A percentile compares a stretch with the other conserved stretches of the same genome.
phyloP scores from a whole-genome alignment of 805 yeast genomes.

The Pichia phayaonensis region DNA sequence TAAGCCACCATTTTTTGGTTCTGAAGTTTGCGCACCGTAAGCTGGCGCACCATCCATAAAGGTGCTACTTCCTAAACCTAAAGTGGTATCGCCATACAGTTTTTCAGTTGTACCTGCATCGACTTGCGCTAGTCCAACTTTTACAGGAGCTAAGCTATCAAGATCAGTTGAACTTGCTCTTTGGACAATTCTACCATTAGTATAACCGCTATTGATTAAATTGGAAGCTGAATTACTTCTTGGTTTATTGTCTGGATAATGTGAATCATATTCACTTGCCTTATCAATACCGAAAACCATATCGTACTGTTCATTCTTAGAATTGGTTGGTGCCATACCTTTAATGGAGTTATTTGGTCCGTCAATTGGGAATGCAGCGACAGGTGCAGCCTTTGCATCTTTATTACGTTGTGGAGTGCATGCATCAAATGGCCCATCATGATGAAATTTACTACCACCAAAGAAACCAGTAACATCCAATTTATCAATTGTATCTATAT shows the following conservation, averaged over 20 bases:
- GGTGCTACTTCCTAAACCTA: conserved; percentile 88
- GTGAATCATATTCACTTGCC: conserved; percentile 40
- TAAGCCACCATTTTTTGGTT: conserved; percentile 45
- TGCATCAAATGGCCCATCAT: conserved; percentile 98
- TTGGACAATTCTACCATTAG: conserved; percentile 26
- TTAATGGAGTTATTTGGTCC: conserved; percentile 86
- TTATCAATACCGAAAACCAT: conserved; percentile 65
- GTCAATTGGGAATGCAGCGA: conserved; percentile 88
- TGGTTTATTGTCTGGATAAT: conserved; percentile 21
- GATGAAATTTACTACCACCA: conserved; percentile 92
- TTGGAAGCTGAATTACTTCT: conserved; percentile 1
- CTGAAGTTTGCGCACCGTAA: conserved; percentile 15
- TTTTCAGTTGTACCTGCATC: conserved; percentile 52
- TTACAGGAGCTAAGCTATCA: conserved; percentile 26
- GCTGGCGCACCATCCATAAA: conserved; percentile 97
- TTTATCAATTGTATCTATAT: conserved; percentile 89
- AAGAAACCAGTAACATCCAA: conserved; percentile 92
- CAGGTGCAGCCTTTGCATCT: conserved; percentile 71
- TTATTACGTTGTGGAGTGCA: conserved; percentile 95
- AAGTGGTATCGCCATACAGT: conserved; percentile 79
- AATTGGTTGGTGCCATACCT: conserved; percentile 49
- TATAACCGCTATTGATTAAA: conserved; percentile 14
- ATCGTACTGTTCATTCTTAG: conserved; percentile 58
- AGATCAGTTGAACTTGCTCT: conserved; percentile 22
- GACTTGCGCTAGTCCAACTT: conserved; percentile 51